Base-by-base conservation (phyloP, 306 rosid species). In the Cicer chorassanicum region DNA sequence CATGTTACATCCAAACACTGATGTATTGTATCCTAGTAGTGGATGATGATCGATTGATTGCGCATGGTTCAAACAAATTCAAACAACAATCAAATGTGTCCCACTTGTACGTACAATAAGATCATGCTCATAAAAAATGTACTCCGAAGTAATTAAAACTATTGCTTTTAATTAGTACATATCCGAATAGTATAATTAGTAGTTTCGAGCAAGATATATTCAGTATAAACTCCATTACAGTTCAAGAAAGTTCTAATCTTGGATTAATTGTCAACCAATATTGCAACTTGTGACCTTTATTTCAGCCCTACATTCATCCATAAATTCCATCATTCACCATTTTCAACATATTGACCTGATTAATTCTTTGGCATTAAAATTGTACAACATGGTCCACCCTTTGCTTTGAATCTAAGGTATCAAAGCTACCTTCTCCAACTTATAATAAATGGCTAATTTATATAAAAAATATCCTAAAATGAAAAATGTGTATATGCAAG, bases 61-160 rank as follows among this genome's bases (percentile, higher is more conserved):
- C 85, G 88, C 89, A 82, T 83, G 89, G 75, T 8, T 78, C 48
- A 41, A 14, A 75, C 69, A 48, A 19, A 73, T 8, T 78, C 48
- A 41, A 14, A 75, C 65, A 48, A 19, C 84, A 73, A 63, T 76
- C 80, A 65, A 57, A 70, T 63, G 29, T 76, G 86, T 38, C 89
- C 86, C 87, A 84, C 87, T 62, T 56, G 75, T 62, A 66, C 70
- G 75, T 62, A 66, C 70, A 81, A 70, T 71, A 36, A 54, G 39
- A 70, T 15, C 5, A n/a, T 54, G 77, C 40, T 73, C 66, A 68
- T 49, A 34, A 61, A 49, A 19, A 3, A 56, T 65, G 24, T 65
- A 24, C 14, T 79, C 78, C 12, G 4, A 5, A 45, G 40, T 19
- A 66, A 65, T 68, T 65, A 12, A 65, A 36, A 34, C 16, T 65